A percentile compares a stretch with the other conserved stretches of the same genome.
Evolutionary conservation across 2,329 filamentous ascomycete species (phyloP).

Genomic region (Fusarium sp.): DNA sequence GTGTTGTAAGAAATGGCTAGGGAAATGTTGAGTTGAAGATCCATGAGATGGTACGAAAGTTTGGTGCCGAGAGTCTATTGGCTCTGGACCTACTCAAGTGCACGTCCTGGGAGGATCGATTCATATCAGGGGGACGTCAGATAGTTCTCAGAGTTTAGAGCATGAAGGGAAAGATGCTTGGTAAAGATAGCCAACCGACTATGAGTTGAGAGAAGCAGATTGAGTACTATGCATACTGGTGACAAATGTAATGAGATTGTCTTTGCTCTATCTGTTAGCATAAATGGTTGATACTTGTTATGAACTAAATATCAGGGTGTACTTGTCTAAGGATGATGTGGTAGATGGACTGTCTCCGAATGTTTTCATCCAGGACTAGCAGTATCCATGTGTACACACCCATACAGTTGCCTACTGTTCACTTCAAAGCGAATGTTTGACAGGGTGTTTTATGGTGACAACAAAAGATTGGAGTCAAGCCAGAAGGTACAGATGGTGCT

Average conservation of each 20-base stretch:
- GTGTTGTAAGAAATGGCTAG: too few species aligned
- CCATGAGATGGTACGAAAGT: conserved; percentile 3
- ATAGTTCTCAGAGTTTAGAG: not conserved
- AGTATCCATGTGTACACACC: not conserved
- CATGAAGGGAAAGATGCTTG: not conserved
- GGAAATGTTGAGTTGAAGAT: not conserved
- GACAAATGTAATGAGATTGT: not conserved
- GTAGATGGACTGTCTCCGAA: not conserved
- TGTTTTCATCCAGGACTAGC: not conserved
- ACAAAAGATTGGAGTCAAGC: not conserved
- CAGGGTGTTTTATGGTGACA: accelerated
- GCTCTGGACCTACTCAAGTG: conserved; percentile 7
- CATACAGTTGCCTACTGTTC: not conserved
- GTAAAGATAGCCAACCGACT: not conserved
- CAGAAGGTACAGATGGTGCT: too few species aligned
- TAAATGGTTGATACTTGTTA: not conserved
- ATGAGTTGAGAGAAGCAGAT: not conserved
- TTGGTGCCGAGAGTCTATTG: conserved; percentile 25
- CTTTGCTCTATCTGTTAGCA: not conserved
- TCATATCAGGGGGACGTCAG: not conserved
- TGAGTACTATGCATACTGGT: not conserved
- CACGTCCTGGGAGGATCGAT: not conserved
- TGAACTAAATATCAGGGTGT: accelerated
- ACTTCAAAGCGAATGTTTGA: not conserved
- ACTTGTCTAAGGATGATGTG: not conserved